Percentiles rank a stretch among this genome's conserved stretches.
Evolutionary conservation across 441 rosid genomes (phyloP).

Genomic region (Adansonia grandidieri): DNA sequence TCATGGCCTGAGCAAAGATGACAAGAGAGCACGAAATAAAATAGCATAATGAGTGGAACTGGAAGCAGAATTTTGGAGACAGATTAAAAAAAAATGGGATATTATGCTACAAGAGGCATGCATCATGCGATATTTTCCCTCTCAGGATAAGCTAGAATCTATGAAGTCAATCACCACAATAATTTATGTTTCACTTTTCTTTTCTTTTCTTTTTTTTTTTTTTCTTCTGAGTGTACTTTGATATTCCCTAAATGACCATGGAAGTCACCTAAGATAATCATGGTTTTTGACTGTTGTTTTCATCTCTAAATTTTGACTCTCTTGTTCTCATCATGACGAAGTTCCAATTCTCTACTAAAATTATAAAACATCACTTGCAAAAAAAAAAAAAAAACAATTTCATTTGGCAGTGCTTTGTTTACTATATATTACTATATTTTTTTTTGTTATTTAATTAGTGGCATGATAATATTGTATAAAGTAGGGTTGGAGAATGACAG

Average conservation of each 20-base stretch:
- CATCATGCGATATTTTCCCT: background rate
- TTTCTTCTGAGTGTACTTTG: background rate
- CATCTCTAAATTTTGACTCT: conserved; percentile 6
- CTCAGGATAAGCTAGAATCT: background rate
- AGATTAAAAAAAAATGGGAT: too few relatives aligned
- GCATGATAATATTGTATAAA: background rate
- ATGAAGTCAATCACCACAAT: background rate
- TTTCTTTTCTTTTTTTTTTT: too few relatives aligned
- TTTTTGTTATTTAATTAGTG: background rate
- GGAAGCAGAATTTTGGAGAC: too few relatives aligned
- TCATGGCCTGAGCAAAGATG: too few relatives aligned
- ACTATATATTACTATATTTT: background rate
- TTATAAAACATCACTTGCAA: conserved; percentile 22
- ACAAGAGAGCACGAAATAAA: too few relatives aligned
- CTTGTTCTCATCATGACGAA: background rate
- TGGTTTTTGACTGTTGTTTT: conserved; percentile 17
- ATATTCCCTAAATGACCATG: conserved; percentile 7
- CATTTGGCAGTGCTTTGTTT: background rate
- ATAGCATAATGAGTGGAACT: too few relatives aligned
- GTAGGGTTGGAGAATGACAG: background rate
- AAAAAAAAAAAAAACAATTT: background rate
- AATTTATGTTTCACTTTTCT: background rate
- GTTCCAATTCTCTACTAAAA: background rate
- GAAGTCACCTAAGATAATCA: background rate
- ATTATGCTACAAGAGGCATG: background rate